These are phyloP conservation scores for Lotus japonicus DNA, from an alignment of 306 rosid species.

Conservation along the genomic window DNA sequence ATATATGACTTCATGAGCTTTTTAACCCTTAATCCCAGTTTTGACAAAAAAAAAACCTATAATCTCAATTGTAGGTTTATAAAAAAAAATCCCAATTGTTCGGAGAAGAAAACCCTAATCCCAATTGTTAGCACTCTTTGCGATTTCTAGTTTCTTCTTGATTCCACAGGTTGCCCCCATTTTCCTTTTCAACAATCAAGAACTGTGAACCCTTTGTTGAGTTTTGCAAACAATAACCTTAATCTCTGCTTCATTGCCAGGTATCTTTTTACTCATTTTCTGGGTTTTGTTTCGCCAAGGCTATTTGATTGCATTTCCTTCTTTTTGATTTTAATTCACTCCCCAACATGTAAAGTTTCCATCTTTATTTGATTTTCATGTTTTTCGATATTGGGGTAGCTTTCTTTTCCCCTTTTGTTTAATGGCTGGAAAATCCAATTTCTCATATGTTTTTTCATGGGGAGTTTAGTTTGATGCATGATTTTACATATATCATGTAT, in stretches of 20 bases:
- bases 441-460: not conserved
- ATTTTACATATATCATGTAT: not conserved
- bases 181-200: too few species aligned
- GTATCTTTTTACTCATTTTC: slow-evolving; percentile 3
- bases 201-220: too few species aligned
- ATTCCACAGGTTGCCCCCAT: too few species aligned
- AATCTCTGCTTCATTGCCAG: not conserved
- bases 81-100: too few species aligned
- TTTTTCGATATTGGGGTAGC: not conserved
- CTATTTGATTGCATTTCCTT: not conserved
- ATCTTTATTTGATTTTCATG: not conserved
- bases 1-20: too few species aligned
- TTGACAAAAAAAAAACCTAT: too few species aligned
- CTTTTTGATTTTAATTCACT: not conserved
- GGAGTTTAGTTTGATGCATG: not conserved
- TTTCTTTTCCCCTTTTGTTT: not conserved
- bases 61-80: too few species aligned
- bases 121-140: too few species aligned
- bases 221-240: not conserved
- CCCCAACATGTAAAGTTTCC: not conserved
- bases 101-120: too few species aligned
- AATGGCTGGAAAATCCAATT: not conserved
- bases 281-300: not conserved
- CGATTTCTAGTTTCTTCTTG: too few species aligned
- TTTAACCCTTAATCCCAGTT: too few species aligned